Evolutionary conservation across 169 alveolate genomes (phyloP), one percentile per base, ranked within the genome.

Genomic region (Ichthyophthirius multifiliis): DNA sequence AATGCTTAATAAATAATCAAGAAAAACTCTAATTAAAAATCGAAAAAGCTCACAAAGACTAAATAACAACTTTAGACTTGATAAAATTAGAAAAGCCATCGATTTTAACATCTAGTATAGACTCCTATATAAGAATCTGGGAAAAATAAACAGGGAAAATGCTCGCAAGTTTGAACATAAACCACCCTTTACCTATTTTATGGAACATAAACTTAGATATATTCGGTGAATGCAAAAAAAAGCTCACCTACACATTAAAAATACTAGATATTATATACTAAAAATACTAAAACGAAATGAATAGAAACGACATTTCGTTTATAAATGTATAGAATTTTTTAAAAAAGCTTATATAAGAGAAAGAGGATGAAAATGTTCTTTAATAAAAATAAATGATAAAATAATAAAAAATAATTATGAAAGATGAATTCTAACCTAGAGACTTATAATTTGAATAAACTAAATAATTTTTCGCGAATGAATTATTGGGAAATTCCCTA

Each of bases 371-470:
- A n/a, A 16, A n/a, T 43, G 31, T 18, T 32, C 47, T 20, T n/a
- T 23, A 16, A 43, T 16, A 43, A 12, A 18, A 34, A 35, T 34
- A 4, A 67, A 67, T 2, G 62, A 37, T 67, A 16, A 67, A n/a
- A 39, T 41, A 5, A 35, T 34, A 9, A 62, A 62, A 23, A 65
- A 55, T 31, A 37, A 34, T 80, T 9, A 80, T 80, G 86, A 67
- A 46, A 41, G 86, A 80, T 41, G 86, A 80, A 39, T 80, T 35
- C 27, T 67, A 75, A 35, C 86, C 86, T 12, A 71, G 86, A 48
- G 86, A 80, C 44, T 35, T 80, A 2, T 46, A 80, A 80, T 80
- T 45, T 71, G 74, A 80, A 18, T 64, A 80, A 20, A 48, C 48
- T 39, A 80, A 76, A 67, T 62, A 45, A 18, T 20, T 80, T 4